Evolutionary conservation across 1,139 yeast species (phyloP), one percentile per base, ranked within the genome.

Genomic region (Hyphopichia fennica): DNA sequence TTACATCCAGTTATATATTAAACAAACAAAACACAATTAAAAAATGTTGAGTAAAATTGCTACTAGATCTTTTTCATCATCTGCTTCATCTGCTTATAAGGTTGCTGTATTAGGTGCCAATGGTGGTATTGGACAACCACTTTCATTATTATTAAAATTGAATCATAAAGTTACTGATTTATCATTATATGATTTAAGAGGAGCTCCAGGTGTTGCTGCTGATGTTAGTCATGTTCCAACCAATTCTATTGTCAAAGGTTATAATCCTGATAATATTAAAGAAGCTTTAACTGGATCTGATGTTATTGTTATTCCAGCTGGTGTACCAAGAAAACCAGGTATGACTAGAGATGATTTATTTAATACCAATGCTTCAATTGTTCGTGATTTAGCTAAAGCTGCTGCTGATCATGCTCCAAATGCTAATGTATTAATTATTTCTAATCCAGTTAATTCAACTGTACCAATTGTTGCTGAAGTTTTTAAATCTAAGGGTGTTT

Each of bases 241-340:
- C 53, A 81, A 83, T 60, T 81, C 91, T 46, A 69, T 75, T 36
- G 87, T 88, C 49, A 67, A 77, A 50, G 85, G 88, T 45, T 84
- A 77, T 71, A 74, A 84, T 52, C 91, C 95, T 47, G 82, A 78
- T 41, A 58, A 60, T 49, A 76, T 81, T 48, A 72, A 75, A 51
- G 72, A 68, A 42, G 95, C 96, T 22, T 75, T 91, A 53, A 67
- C 76, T 40, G 86, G 82, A 40, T 75, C 95, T 22, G 87, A 86
- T 57, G 77, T 90, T 48, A 87, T 91, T 49, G 81, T 91, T 46
- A 87, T 91, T 63, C 96, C 97, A 49, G 97, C 97, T 39, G 97
- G 98, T 63, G 88, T 91, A 45, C 97, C 97, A 65, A 83, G 98
- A 75, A 91, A 91, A 75, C 97, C 97, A 44, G 97, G 97, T 54